Evolutionary conservation across 2,329 filamentous ascomycete genomes (phyloP).

Genomic region (Diaporthe velutina): DNA sequence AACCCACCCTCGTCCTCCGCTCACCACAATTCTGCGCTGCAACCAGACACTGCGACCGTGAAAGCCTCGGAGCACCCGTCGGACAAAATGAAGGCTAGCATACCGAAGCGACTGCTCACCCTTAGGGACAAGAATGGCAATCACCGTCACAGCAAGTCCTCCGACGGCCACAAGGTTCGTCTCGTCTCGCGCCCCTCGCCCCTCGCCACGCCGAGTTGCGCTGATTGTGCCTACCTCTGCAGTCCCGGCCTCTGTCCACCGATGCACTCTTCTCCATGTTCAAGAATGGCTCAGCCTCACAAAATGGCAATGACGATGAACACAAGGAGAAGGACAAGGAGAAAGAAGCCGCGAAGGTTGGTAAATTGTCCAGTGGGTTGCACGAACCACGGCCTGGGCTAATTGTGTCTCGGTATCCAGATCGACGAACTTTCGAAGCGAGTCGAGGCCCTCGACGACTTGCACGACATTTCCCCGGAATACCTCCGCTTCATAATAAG

Average conservation of each 20-base stretch:
- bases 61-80: slow-evolving; percentile 14
- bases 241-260: slow-evolving; percentile 66
- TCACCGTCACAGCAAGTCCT: slow-evolving; percentile 68
- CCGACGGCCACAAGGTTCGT: slow-evolving; percentile 66
- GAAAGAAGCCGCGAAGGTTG: slow-evolving; percentile 56
- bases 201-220: background rate
- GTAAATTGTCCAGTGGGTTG: slow-evolving; percentile 21
- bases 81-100: slow-evolving; percentile 64
- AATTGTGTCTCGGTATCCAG: slow-evolving; percentile 46
- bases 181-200: slow-evolving; percentile 31
- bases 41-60: slow-evolving; percentile 9
- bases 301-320: slow-evolving; percentile 66
- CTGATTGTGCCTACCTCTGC: slow-evolving; percentile 41
- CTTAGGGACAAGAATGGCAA: slow-evolving; percentile 73
- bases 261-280: slow-evolving; percentile 75
- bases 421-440: slow-evolving; percentile 56
- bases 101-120: slow-evolving; percentile 76
- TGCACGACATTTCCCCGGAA: slow-evolving; percentile 67
- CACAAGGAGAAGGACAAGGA: slow-evolving; percentile 67
- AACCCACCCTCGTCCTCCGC: slow-evolving; percentile 24
- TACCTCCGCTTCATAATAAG: slow-evolving; percentile 68
- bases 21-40: slow-evolving; percentile 18
- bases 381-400: background rate
- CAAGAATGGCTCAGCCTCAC: slow-evolving; percentile 70
- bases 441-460: slow-evolving; percentile 56